Evolutionary conservation across 2,329 filamentous ascomycete species (phyloP).

Genomic region (Sphaerulina musiva): DNA sequence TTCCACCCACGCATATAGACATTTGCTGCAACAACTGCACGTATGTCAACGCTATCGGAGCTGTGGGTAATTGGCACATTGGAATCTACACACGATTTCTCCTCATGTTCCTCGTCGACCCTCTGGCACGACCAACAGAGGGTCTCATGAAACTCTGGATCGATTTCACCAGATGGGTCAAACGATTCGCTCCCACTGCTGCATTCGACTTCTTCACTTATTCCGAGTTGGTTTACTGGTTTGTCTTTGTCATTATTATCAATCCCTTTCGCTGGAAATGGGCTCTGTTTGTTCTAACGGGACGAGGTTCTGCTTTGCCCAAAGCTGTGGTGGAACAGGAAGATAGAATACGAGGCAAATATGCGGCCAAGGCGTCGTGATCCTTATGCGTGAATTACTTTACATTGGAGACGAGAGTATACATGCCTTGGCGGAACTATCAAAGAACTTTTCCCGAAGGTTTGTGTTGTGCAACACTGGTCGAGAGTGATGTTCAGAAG

Average conservation of each 20-base stretch:
- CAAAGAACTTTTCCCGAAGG: too few relatives aligned
- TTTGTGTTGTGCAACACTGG: too few relatives aligned
- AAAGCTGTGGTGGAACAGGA: conserved; percentile 61
- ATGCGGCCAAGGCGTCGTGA: not conserved
- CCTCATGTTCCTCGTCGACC: conserved; percentile 79
- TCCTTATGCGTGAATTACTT: not conserved
- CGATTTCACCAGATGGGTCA: conserved; percentile 69
- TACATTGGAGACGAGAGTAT: too few relatives aligned
- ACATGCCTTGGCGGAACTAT: too few relatives aligned
- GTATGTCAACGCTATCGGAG: conserved; percentile 72
- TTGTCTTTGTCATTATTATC: conserved; percentile 66
- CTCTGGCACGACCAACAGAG: conserved; percentile 62
- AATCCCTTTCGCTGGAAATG: conserved; percentile 91
- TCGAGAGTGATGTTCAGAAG: too few relatives aligned
- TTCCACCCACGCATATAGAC: conserved; percentile 66
- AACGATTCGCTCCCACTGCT: conserved; percentile 60
- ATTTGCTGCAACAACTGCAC: conserved; percentile 80
- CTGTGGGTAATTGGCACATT: conserved; percentile 81
- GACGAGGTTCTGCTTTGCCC: conserved; percentile 62
- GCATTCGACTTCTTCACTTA: conserved; percentile 91
- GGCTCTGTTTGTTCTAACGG: conserved; percentile 75
- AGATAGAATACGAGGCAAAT: conserved; percentile 52
- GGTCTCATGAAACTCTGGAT: conserved; percentile 82
- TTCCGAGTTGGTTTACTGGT: conserved; percentile 78
- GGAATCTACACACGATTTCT: conserved; percentile 82